phyloP scores from a whole-genome alignment of 208 protist species.

The Balamuthia mandrillaris region DNA sequence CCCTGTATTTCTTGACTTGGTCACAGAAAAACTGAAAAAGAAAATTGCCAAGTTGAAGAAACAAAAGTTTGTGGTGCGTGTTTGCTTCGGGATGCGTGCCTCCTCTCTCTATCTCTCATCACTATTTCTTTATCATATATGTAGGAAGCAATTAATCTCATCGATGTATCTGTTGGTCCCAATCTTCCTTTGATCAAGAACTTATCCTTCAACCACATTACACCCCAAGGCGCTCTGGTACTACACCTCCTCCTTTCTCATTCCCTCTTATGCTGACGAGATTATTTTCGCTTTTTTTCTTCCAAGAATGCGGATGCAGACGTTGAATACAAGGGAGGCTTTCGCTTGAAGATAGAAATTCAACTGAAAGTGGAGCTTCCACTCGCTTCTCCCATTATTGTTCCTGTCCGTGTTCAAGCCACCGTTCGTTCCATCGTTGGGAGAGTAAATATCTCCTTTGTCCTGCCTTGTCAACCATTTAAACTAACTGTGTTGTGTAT shows the following conservation, averaged over 20 bases:
- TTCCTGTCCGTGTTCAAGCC: background rate
- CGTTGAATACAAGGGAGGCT: constrained; percentile 8
- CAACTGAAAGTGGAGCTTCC: background rate
- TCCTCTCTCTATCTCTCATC: background rate
- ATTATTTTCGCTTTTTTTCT: background rate
- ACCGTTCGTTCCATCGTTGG: background rate
- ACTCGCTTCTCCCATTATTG: background rate
- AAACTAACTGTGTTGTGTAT: background rate
- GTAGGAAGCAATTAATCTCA: background rate
- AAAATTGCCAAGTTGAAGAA: background rate
- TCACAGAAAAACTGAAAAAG: background rate
- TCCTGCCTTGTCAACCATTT: background rate
- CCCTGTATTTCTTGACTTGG: background rate
- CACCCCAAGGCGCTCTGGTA: background rate
- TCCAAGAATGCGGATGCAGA: background rate
- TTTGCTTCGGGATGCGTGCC: background rate
- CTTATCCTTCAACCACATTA: background rate
- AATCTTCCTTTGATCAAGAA: constrained; percentile 1
- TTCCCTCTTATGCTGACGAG: background rate
- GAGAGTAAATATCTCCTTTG: background rate
- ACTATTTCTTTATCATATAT: background rate
- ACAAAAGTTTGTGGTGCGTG: background rate
- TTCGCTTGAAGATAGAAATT: constrained; percentile 1
- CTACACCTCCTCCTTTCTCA: background rate
- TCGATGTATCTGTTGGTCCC: background rate